Base-by-base conservation (phyloP, 768 basidiomycete genomes). In the Lactarius quietus region DNA sequence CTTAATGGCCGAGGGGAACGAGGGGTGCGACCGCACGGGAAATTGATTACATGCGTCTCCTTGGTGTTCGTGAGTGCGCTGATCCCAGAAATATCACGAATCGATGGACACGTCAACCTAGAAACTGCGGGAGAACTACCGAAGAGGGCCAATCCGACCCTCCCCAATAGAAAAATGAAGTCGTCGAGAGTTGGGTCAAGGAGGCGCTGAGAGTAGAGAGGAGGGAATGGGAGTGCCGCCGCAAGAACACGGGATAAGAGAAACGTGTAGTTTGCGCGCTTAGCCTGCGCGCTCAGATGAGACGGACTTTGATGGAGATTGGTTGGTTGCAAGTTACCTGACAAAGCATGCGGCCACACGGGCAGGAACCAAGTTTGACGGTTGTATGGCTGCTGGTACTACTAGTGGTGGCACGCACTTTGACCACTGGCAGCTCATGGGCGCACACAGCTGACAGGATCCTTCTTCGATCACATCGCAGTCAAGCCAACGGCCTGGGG, bases 381-480 rank as follows among this genome's bases (percentile, higher is more conserved):
- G 18, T 5, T 45, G 41, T 29, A 33, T 53, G 38, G 3, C 35
- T 39, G 14, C 26, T 12, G 12, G 4, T 43, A 38, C 18, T n/a
- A 12, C 33, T 33, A n/a, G 38, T 38, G 23, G 8, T 45, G 51
- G 63, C 63, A 33, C 18, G 51, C 45, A 20, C n/a, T 17, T 53
- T 53, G 51, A 23, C 63, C 35, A 36, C 36, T 17, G 48, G 26
- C 48, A 26, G 48, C n/a, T 26, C 33, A 36, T 15, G 41, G 28
- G 41, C 45, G 26, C 35, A 12, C 31, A 54, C 7, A 26, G 12
- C n/a, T 54, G 28, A 31, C 10, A 18, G 12, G 39, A 39, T 12
- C 28, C 29, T 45, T 41, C 54, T 23, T 48, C 17, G 39, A 17
- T 55, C 59, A 61, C 64, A 28, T 33, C 54, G 53, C 59, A n/a